Conservation (phyloP, 2,329 filamentous ascomycete species). For the Colletotrichum lentis region DNA sequence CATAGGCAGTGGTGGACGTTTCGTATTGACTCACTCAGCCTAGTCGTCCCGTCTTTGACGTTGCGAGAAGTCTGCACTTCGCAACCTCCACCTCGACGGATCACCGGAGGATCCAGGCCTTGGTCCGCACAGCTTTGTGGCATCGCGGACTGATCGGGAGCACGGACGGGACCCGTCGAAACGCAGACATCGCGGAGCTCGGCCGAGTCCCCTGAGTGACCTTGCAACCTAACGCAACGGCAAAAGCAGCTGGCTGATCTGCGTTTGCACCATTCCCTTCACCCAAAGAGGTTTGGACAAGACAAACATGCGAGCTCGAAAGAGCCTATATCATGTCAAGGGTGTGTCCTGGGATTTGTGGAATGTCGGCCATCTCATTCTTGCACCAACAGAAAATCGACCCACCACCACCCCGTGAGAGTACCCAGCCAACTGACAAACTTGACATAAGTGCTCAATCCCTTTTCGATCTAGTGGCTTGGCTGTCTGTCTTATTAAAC, state of each 20-base stretch:
- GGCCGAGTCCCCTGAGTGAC: not conserved
- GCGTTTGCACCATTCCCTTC: not conserved
- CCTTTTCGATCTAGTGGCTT: not conserved
- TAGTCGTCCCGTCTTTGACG: not conserved
- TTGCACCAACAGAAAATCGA: not conserved
- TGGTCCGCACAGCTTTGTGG: not conserved
- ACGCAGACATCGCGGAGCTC: not conserved
- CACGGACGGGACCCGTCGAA: not conserved
- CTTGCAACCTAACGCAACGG: not conserved
- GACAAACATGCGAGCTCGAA: no score
- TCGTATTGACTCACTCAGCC: not conserved
- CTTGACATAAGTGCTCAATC: not conserved
- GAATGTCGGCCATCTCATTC: not conserved
- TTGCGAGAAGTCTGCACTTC: not conserved
- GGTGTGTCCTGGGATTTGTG: not conserved
- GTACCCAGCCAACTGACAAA: not conserved
- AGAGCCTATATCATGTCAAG: not conserved
- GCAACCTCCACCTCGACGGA: not conserved
- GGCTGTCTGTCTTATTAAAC: not conserved
- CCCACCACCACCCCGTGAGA: not conserved
- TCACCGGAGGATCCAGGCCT: not conserved
- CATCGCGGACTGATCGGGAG: not conserved
- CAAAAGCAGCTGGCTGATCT: not conserved
- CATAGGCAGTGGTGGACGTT: not conserved
- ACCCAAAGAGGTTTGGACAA: not conserved